These are phyloP conservation scores for Glaciozyma martinii DNA, from an alignment of 768 basidiomycete genomes.

Conservation along the genomic window DNA sequence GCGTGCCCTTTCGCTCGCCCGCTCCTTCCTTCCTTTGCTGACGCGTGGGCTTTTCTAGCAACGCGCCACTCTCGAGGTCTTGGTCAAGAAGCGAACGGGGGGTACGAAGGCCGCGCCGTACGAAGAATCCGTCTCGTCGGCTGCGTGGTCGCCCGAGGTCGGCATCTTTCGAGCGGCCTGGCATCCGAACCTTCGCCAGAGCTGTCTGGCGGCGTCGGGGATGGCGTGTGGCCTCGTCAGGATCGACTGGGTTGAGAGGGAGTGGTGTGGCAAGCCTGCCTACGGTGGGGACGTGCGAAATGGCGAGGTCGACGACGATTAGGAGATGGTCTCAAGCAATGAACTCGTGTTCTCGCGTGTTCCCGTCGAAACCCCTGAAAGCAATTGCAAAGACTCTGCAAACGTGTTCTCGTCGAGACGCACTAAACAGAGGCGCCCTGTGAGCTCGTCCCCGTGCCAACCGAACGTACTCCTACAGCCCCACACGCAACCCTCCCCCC, in stretches of 20 bases:
- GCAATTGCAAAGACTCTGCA: no score
- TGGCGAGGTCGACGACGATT: no score
- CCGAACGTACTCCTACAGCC: no score
- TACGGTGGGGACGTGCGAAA: not conserved
- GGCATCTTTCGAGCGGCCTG: conserved; percentile 69
- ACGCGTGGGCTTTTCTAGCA: not conserved
- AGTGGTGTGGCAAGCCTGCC: not conserved
- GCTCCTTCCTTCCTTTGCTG: not conserved
- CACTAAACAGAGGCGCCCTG: no score
- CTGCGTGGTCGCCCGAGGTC: conserved; percentile 68
- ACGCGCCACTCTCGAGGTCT: not conserved
- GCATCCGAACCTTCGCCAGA: conserved; percentile 56
- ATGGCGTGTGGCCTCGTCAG: conserved; percentile 78
- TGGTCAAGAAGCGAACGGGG: not conserved
- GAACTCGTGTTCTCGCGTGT: no score
- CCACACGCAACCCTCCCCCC: no score
- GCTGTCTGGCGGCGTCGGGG: conserved; percentile 60
- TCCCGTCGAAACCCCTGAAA: no score
- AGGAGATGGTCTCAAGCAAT: no score
- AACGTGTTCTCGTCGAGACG: no score
- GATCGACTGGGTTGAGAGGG: conserved; percentile 53
- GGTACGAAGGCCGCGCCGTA: not conserved
- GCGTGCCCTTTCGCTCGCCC: conserved; percentile 3
- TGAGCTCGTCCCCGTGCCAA: no score
- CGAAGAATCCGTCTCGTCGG: not conserved